Percentiles rank a stretch among this genome's conserved stretches.
Conservation (phyloP, 352 stramenopile genomes). For the Thalassiosira oceanica region DNA sequence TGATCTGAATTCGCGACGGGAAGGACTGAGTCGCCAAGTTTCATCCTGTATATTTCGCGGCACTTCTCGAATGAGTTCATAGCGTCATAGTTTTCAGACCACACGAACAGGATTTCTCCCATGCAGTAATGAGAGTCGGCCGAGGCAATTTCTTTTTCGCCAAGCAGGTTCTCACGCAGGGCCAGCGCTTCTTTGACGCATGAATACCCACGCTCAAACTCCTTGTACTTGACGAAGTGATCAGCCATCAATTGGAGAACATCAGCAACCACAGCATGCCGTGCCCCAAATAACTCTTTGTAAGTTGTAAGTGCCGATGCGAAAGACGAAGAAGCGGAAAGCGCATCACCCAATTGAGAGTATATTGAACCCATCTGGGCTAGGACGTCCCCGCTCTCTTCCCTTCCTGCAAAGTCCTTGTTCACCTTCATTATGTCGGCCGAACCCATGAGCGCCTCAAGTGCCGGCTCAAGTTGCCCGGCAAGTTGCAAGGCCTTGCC, state of each 20-base stretch:
- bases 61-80: constrained; percentile 52
- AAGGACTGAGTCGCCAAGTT: constrained; percentile 31
- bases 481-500: constrained; percentile 34
- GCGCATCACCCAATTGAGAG: constrained; percentile 35
- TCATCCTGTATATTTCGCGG: constrained; percentile 42
- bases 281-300: constrained; percentile 46
- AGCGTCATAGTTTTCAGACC: constrained; percentile 52
- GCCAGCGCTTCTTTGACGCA: constrained; percentile 53
- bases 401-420: constrained; percentile 29
- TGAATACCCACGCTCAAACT: constrained; percentile 54
- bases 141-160: constrained; percentile 31
- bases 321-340: constrained; percentile 48
- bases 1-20: constrained; percentile 56
- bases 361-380: constrained; percentile 51
- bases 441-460: constrained; percentile 47
- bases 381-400: constrained; percentile 44
- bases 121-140: constrained; percentile 57
- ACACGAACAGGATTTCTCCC: constrained; percentile 55
- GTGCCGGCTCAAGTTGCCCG: constrained; percentile 37
- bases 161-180: constrained; percentile 46
- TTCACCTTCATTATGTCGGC: constrained; percentile 42
- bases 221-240: constrained; percentile 55
- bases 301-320: constrained; percentile 51
- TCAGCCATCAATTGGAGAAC: constrained; percentile 47
- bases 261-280: constrained; percentile 45